These are phyloP conservation scores for Zymoseptoria brevis DNA, from an alignment of 2,329 filamentous ascomycete genomes.

Conservation along the genomic window DNA sequence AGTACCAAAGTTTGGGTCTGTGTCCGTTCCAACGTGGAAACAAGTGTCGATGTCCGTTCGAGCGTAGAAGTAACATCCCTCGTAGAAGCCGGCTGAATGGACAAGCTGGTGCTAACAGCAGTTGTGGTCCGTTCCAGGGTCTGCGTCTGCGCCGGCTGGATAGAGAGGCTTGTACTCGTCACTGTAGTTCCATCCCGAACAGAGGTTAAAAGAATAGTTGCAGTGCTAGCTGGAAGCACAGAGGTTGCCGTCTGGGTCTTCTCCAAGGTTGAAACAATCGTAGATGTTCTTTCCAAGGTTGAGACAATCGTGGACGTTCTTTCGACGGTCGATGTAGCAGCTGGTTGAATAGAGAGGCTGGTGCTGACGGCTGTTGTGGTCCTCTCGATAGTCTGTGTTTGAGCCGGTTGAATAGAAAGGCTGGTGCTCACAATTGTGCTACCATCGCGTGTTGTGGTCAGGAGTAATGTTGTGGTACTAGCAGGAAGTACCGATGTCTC, in stretches of 20 bases:
- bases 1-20: neutral
- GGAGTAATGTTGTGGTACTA: neutral
- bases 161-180: neutral
- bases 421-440: neutral
- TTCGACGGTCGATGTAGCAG: neutral
- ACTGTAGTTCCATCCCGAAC: neutral
- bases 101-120: neutral
- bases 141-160: neutral
- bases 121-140: neutral
- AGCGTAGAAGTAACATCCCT: neutral
- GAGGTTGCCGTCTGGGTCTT: neutral
- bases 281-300: neutral
- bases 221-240: neutral
- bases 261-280: neutral
- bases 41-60: neutral
- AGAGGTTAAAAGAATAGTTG: neutral
- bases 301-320: neutral
- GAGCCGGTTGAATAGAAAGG: neutral
- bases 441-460: neutral
- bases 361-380: neutral
- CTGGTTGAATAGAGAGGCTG: neutral
- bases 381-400: neutral
- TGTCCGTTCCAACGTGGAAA: neutral
- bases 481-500: neutral
- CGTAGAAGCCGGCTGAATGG: neutral